Percentiles rank a stretch among this genome's conserved stretches.
These are phyloP conservation scores for Parathielavia hyrcaniae DNA, from an alignment of 495 filamentous ascomycete species.

Conservation along the genomic window DNA sequence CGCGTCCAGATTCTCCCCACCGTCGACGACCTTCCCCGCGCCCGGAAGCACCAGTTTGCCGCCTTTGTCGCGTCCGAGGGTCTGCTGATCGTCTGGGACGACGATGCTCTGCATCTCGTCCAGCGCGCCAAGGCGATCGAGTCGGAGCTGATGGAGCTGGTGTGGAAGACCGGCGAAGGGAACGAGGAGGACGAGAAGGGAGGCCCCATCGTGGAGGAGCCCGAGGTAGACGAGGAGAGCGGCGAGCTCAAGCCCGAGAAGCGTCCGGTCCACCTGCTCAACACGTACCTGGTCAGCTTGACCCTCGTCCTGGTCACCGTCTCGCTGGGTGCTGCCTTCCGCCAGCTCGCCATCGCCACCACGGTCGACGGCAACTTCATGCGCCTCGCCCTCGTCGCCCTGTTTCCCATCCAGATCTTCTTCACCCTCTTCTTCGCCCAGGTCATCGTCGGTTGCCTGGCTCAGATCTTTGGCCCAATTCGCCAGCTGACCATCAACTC, in stretches of 20 bases:
- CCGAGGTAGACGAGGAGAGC: slow-evolving; percentile 64
- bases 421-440: slow-evolving; percentile 73
- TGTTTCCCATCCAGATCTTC: slow-evolving; percentile 68
- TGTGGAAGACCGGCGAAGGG: slow-evolving; percentile 54
- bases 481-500: slow-evolving; percentile 66
- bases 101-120: slow-evolving; percentile 63
- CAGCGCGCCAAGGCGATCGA: slow-evolving; percentile 61
- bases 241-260: slow-evolving; percentile 57
- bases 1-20: slow-evolving; percentile 67
- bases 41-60: slow-evolving; percentile 68
- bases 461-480: slow-evolving; percentile 68
- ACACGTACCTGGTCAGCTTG: slow-evolving; percentile 58
- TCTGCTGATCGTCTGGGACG: slow-evolving; percentile 69
- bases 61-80: slow-evolving; percentile 65
- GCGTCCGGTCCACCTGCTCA: slow-evolving; percentile 59
- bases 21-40: slow-evolving; percentile 58
- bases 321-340: slow-evolving; percentile 60
- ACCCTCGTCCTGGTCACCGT: slow-evolving; percentile 57
- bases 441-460: slow-evolving; percentile 66
- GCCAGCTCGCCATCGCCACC: slow-evolving; percentile 60
- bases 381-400: slow-evolving; percentile 54
- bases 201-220: slow-evolving; percentile 34
- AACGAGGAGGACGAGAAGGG: slow-evolving; percentile 50
- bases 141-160: slow-evolving; percentile 64
- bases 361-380: slow-evolving; percentile 55